phyloP scores from a whole-genome alignment of 2,329 filamentous ascomycete genomes.

The Xylaria sp. region DNA sequence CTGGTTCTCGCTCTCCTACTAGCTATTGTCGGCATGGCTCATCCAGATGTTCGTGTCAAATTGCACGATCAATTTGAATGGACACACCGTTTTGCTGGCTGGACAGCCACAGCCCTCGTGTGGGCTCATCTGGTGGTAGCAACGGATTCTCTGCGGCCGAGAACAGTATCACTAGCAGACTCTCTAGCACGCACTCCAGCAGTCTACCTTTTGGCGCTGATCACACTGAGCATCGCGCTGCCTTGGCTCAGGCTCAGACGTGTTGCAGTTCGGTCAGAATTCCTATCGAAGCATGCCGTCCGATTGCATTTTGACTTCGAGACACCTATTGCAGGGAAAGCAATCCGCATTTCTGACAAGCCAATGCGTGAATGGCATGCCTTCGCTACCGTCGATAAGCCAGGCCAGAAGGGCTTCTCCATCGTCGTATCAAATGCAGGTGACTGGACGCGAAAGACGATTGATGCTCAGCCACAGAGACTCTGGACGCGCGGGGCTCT shows the following conservation, averaged over 20 bases:
- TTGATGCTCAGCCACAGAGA: slow-evolving; percentile 68
- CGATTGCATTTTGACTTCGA: slow-evolving; percentile 76
- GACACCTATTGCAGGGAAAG: slow-evolving; percentile 66
- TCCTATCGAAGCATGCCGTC: slow-evolving; percentile 77
- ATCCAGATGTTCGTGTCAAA: slow-evolving; percentile 39
- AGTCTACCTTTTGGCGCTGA: slow-evolving; percentile 75
- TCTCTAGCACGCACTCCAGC: slow-evolving; percentile 55
- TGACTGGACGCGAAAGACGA: slow-evolving; percentile 76
- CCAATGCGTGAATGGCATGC: slow-evolving; percentile 79
- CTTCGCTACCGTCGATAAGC: slow-evolving; percentile 74
- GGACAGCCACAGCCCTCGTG: slow-evolving; percentile 72
- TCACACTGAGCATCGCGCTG: slow-evolving; percentile 73
- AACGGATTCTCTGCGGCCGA: slow-evolving; percentile 55
- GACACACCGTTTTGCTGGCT: slow-evolving; percentile 78
- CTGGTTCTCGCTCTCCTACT: slow-evolving; percentile 36
- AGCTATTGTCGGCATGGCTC: slow-evolving; percentile 40
- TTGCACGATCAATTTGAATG: slow-evolving; percentile 67
- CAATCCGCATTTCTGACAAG: slow-evolving; percentile 68
- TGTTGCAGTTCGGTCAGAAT: slow-evolving; percentile 72
- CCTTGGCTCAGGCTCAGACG: slow-evolving; percentile 80
- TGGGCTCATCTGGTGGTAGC: slow-evolving; percentile 71
- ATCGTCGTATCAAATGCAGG: slow-evolving; percentile 78
- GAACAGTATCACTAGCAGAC: slow-evolving; percentile 48
- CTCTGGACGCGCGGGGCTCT: slow-evolving; percentile 77
- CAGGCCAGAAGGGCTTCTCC: slow-evolving; percentile 66